Evolutionary conservation across 768 basidiomycete species (phyloP).

Genomic region (Suillus sp.): DNA sequence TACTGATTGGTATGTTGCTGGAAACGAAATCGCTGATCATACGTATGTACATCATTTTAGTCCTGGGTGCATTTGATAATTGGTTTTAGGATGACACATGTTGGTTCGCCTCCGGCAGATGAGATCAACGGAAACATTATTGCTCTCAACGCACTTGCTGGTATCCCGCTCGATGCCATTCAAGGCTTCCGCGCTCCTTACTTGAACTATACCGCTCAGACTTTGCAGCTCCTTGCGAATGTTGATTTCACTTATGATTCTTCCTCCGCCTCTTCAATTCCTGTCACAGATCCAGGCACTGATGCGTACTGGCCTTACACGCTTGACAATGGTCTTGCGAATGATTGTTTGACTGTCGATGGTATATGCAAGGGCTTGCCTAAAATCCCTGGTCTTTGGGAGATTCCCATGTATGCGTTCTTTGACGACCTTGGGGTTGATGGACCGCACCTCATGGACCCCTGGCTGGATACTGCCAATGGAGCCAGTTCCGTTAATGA

Average conservation of each 20-base stretch:
- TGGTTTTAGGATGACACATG: conserved; percentile 62
- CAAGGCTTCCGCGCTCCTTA: conserved; percentile 78
- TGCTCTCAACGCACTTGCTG: conserved; percentile 75
- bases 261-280: conserved; percentile 57
- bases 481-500: conserved; percentile 54
- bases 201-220: conserved; percentile 66
- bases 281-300: conserved; percentile 64
- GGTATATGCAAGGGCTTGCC: conserved; percentile 69
- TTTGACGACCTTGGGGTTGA: conserved; percentile 59
- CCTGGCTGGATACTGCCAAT: conserved; percentile 72
- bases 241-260: conserved; percentile 76
- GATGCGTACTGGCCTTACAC: conserved; percentile 88
- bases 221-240: conserved; percentile 55
- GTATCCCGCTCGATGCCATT: conserved; percentile 67
- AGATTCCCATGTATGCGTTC: conserved; percentile 81
- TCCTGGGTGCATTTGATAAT: neutral
- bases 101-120: conserved; percentile 58
- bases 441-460: conserved; percentile 79
- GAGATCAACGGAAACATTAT: conserved; percentile 81
- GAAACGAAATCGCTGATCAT: conserved; percentile 83
- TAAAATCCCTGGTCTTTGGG: conserved; percentile 78
- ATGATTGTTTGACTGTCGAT: conserved; percentile 62
- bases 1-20: conserved; percentile 79
- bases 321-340: conserved; percentile 77
- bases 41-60: conserved; percentile 46